These are phyloP conservation scores for Calonectria pauciramosa DNA, from an alignment of 2,329 filamentous ascomycete species.

Conservation along the genomic window DNA sequence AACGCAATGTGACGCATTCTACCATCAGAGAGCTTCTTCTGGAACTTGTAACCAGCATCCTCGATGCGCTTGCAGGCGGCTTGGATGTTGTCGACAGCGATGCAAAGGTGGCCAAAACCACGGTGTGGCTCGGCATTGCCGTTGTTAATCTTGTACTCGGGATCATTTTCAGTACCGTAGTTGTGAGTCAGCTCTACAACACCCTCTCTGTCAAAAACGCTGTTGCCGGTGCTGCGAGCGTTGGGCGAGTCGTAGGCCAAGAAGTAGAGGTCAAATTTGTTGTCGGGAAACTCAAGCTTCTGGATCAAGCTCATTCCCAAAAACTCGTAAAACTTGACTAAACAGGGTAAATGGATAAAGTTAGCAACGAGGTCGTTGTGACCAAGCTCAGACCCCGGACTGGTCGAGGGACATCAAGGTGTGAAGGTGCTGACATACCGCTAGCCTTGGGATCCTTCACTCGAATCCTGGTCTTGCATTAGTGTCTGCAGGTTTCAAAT, in stretches of 20 bases:
- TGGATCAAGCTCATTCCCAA: slow-evolving; percentile 89
- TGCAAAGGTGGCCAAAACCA: slow-evolving; percentile 88
- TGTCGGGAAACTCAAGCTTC: slow-evolving; percentile 85
- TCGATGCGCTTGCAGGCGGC: slow-evolving; percentile 91
- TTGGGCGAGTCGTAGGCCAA: slow-evolving; percentile 86
- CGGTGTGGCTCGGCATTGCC: slow-evolving; percentile 92
- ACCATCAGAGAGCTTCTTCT: slow-evolving; percentile 94
- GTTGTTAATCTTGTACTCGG: slow-evolving; percentile 84
- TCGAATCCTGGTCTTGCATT: slow-evolving; percentile 75
- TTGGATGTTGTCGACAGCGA: slow-evolving; percentile 87
- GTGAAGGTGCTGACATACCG: slow-evolving; percentile 58
- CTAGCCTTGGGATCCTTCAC: slow-evolving; percentile 93
- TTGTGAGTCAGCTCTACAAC: slow-evolving; percentile 88
- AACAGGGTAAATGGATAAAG: not conserved
- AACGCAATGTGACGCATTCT: slow-evolving; percentile 92
- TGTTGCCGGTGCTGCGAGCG: slow-evolving; percentile 79
- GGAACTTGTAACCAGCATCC: slow-evolving; percentile 91
- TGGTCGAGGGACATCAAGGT: slow-evolving; percentile 39
- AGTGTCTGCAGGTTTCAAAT: slow-evolving; percentile 27
- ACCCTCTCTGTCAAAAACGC: slow-evolving; percentile 85
- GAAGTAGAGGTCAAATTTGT: slow-evolving; percentile 97
- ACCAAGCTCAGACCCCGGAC: not conserved
- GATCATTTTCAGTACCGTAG: slow-evolving; percentile 91
- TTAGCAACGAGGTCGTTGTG: not conserved
- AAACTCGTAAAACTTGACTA: slow-evolving; percentile 93